phyloP scores from a whole-genome alignment of 176 grass and related monocot species.

The Pharus latifolius region DNA sequence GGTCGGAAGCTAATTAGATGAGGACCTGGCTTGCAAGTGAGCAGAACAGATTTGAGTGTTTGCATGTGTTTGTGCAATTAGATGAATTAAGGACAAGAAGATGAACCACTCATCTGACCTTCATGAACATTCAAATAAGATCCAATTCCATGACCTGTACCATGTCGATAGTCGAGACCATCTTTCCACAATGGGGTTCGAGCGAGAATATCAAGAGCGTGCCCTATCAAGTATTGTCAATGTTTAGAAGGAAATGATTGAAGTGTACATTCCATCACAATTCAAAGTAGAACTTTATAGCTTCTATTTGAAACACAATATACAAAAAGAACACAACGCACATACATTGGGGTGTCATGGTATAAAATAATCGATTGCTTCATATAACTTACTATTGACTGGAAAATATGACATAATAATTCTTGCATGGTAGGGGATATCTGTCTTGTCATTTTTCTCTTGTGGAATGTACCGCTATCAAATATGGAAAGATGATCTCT shows the following conservation, averaged over 20 bases:
- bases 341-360: neutral
- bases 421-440: too few relatives aligned
- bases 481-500: too few relatives aligned
- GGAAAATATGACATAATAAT: too few relatives aligned
- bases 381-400: neutral
- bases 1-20: conserved; percentile 98
- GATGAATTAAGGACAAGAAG: conserved; percentile 17
- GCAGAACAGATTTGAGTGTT: neutral
- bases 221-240: conserved; percentile 34
- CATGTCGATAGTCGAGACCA: conserved; percentile 93
- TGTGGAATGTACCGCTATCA: too few relatives aligned
- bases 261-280: neutral
- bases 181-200: conserved; percentile 74
- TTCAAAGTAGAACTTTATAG: neutral
- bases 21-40: conserved; percentile 45
- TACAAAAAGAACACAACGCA: neutral
- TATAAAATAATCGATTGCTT: neutral
- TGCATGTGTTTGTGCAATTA: neutral
- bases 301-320: neutral
- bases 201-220: conserved; percentile 92
- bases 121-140: conserved; percentile 96
- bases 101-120: conserved; percentile 43
- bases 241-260: neutral
- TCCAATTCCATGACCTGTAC: conserved; percentile 95
- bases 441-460: too few relatives aligned